A percentile compares a stretch with the other conserved stretches of the same genome.
phyloP scores from a whole-genome alignment of 805 yeast species.

The Wickerhamiella spandovensis region DNA sequence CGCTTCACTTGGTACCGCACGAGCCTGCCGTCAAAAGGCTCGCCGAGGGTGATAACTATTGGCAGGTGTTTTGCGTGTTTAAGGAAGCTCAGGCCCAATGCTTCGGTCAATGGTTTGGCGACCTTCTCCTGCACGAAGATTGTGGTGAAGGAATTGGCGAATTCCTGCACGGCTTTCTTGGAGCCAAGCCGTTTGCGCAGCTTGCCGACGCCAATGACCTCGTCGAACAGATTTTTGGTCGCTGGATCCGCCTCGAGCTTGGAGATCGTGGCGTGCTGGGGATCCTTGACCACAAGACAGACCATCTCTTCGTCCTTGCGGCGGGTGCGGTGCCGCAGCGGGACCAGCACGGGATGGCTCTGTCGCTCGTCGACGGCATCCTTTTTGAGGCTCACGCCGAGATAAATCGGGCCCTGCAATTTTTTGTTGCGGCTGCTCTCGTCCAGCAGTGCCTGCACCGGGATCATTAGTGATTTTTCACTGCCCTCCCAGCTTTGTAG shows the following conservation, averaged over 20 bases:
- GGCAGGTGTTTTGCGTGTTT: conserved; percentile 16
- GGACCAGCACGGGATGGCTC: conserved; percentile 13
- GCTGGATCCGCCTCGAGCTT: conserved; percentile 1
- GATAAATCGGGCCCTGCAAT: conserved; percentile 14
- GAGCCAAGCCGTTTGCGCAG: conserved; percentile 16
- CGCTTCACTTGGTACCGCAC: conserved; percentile 5
- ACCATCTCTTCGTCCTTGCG: conserved; percentile 12
- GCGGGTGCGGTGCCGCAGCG: conserved; percentile 15
- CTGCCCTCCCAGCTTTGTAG: too few species aligned
- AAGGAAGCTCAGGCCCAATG: conserved; percentile 15
- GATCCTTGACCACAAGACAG: conserved; percentile 19
- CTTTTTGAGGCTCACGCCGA: conserved; percentile 9
- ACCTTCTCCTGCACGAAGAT: conserved; percentile 17
- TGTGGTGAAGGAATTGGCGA: conserved; percentile 12
- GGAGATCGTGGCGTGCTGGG: conserved; percentile 5
- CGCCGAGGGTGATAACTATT: conserved; percentile 7
- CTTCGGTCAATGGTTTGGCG: conserved; percentile 14
- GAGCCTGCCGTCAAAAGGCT: conserved; percentile 4
- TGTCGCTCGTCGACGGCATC: conserved; percentile 10
- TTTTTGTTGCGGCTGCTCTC: conserved; percentile 10
- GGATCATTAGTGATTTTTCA: background rate
- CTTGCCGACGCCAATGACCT: conserved; percentile 19
- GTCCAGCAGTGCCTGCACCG: conserved; percentile 9
- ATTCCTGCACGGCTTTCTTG: conserved; percentile 13
- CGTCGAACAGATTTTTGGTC: conserved; percentile 15